A percentile compares a stretch with the other conserved stretches of the same genome.
These are phyloP conservation scores for Gypsophila paniculata DNA, from an alignment of 179 eudicot species.

Conservation along the genomic window DNA sequence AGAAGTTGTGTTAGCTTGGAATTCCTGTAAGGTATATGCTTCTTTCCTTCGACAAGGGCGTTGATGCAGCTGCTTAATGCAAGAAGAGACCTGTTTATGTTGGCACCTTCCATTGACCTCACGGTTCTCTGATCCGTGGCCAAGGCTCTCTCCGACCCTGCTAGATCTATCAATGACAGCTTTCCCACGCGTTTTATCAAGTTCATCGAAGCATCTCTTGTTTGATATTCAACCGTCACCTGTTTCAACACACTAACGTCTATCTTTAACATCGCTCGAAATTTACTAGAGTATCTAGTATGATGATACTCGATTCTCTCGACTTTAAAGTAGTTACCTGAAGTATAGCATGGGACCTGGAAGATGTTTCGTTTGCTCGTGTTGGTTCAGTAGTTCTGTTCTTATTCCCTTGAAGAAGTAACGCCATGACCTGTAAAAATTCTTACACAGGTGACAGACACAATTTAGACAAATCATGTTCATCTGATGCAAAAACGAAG, in stretches of 20 bases:
- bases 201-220: conserved; percentile 51
- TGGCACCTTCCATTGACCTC: conserved; percentile 84
- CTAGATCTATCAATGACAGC: conserved; percentile 73
- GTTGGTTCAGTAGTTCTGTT: conserved; percentile 91
- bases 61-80: conserved; percentile 94
- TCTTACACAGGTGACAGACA: neutral
- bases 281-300: no score
- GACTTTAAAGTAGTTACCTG: conserved; percentile 42
- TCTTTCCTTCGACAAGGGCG: conserved; percentile 87
- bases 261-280: no score
- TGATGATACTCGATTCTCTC: no score
- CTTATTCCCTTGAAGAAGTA: conserved; percentile 78
- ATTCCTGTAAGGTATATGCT: conserved; percentile 82
- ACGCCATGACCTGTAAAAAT: conserved; percentile 69
- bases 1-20: conserved; percentile 91
- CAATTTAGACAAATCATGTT: neutral
- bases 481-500: neutral
- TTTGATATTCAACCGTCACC: conserved; percentile 68
- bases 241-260: conserved; percentile 16
- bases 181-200: conserved; percentile 62
- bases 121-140: conserved; percentile 87
- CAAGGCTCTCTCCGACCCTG: conserved; percentile 86
- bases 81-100: conserved; percentile 72
- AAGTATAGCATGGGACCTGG: conserved; percentile 84
- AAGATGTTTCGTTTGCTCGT: conserved; percentile 79